Evolutionary conservation across 1,139 yeast genomes (phyloP).

Genomic region (Taphrina betulina): DNA sequence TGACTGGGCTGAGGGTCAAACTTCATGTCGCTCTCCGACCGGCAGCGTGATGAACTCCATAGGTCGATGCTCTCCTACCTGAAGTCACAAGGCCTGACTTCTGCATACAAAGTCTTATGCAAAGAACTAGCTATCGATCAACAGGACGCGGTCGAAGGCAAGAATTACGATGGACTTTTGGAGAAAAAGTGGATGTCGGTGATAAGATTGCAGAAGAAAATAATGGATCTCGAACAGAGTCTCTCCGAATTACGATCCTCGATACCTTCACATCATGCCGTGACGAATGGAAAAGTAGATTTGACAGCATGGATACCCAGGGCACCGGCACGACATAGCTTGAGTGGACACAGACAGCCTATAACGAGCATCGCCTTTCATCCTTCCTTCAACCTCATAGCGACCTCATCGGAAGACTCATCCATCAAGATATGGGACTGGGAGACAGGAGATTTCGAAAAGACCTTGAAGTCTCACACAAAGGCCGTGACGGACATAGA

Average conservation of each 20-base stretch:
- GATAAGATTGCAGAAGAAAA: slow-evolving; percentile 70
- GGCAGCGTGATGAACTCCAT: slow-evolving; percentile 29
- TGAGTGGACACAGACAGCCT: slow-evolving; percentile 60
- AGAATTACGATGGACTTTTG: slow-evolving; percentile 45
- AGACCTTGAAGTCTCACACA: slow-evolving; percentile 72
- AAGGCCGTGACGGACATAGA: slow-evolving; percentile 63
- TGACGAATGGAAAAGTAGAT: slow-evolving; percentile 39
- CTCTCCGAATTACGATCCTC: slow-evolving; percentile 18
- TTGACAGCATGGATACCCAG: slow-evolving; percentile 67
- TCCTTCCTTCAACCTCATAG: slow-evolving; percentile 65
- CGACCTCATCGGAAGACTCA: slow-evolving; percentile 75
- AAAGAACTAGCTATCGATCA: slow-evolving; percentile 16
- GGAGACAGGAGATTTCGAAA: slow-evolving; percentile 68
- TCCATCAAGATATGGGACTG: slow-evolving; percentile 71
- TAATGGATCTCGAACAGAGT: slow-evolving; percentile 41
- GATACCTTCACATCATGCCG: slow-evolving; percentile 32
- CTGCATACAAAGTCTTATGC: slow-evolving; percentile 9
- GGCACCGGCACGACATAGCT: slow-evolving; percentile 48
- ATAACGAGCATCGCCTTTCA: slow-evolving; percentile 69
- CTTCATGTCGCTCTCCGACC: slow-evolving; percentile 22
- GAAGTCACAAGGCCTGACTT: slow-evolving; percentile 11
- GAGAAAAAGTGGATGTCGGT: slow-evolving; percentile 92
- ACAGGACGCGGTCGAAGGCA: background rate
- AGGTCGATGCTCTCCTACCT: slow-evolving; percentile 21
- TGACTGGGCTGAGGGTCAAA: no score